Percentiles rank a stretch among this genome's conserved stretches.
Evolutionary conservation across 2,329 filamentous ascomycete species (phyloP).

Genomic region (Ophiosphaerella narmari): DNA sequence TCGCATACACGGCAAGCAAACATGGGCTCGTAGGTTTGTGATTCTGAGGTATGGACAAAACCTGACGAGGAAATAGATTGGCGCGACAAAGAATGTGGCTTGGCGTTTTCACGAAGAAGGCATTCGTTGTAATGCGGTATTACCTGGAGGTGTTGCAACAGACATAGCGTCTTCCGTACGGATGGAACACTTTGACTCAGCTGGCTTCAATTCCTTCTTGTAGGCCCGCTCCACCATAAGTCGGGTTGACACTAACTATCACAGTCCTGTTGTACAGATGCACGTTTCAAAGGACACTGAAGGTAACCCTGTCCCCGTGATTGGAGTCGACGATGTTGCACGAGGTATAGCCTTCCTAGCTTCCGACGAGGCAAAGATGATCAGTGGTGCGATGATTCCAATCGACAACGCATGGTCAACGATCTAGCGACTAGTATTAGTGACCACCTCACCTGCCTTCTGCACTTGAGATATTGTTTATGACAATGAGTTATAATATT

Average conservation of each 20-base stretch:
- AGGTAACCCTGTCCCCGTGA: conserved; percentile 23
- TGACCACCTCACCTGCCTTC: too few species aligned
- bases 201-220: conserved; percentile 26
- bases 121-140: conserved; percentile 54
- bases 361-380: conserved; percentile 31
- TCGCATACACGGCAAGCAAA: conserved; percentile 54
- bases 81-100: conserved; percentile 55
- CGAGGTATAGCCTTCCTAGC: conserved; percentile 31
- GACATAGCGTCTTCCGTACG: conserved; percentile 29
- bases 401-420: conserved; percentile 37
- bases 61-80: conserved; percentile 35
- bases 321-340: conserved; percentile 29
- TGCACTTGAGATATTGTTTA: too few species aligned
- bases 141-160: conserved; percentile 42
- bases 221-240: conserved; percentile 5
- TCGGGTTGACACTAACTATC: conserved; percentile 4
- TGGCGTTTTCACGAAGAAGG: conserved; percentile 53
- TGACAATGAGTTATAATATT: background rate
- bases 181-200: conserved; percentile 27
- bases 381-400: conserved; percentile 31
- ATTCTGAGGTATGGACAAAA: background rate
- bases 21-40: conserved; percentile 47
- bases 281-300: conserved; percentile 30
- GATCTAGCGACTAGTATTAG: conserved; percentile 14
- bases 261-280: conserved; percentile 25